Conservation (phyloP, 495 filamentous ascomycete genomes). For the Podospora pseudocomata region DNA sequence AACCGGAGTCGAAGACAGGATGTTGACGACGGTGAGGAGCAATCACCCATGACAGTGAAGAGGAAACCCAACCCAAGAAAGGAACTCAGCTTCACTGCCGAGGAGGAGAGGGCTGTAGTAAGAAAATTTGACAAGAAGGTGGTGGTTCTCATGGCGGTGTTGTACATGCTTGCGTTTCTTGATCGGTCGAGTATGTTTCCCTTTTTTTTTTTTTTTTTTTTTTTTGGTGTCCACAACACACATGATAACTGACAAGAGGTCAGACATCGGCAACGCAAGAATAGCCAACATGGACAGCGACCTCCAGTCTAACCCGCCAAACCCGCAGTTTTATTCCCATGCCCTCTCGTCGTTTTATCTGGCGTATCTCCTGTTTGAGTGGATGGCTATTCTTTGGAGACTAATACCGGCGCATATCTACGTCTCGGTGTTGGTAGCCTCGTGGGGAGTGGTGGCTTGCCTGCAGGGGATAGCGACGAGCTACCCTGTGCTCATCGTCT, state of each 20-base stretch:
- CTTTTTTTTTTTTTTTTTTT: neutral
- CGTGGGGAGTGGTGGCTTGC: conserved; percentile 66
- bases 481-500: conserved; percentile 65
- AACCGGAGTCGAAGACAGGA: conserved; percentile 1
- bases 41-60: neutral
- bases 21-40: neutral
- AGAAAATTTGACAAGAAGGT: conserved; percentile 70
- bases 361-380: conserved; percentile 63
- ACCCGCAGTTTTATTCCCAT: conserved; percentile 76
- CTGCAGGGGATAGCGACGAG: conserved; percentile 66
- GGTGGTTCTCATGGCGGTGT: conserved; percentile 72
- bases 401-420: conserved; percentile 61
- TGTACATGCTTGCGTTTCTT: conserved; percentile 80
- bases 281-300: conserved; percentile 70
- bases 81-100: conserved; percentile 54
- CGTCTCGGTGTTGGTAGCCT: conserved; percentile 59
- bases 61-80: neutral
- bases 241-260: neutral
- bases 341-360: conserved; percentile 76
- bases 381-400: conserved; percentile 72
- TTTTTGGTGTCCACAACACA: neutral
- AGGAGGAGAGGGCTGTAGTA: conserved; percentile 70
- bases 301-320: conserved; percentile 54
- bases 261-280: conserved; percentile 77
- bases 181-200: conserved; percentile 66